phyloP scores from a whole-genome alignment of 1,139 yeast species.

The Candida glucosophila region DNA sequence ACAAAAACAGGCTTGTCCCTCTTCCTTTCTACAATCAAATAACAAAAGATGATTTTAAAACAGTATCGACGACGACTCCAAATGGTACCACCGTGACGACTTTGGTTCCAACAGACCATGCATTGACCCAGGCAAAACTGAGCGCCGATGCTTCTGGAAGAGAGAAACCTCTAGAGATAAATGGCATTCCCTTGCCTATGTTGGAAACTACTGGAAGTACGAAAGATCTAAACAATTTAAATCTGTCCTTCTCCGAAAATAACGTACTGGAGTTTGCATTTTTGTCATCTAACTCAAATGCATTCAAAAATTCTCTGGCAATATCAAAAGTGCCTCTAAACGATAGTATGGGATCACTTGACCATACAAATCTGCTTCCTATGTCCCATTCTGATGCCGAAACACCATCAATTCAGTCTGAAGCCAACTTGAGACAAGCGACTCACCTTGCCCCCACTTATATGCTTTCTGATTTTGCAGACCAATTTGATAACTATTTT shows the following conservation, averaged over 20 bases:
- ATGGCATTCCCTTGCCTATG: slow-evolving; percentile 76
- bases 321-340: not conserved
- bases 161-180: slow-evolving; percentile 55
- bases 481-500: slow-evolving; percentile 49
- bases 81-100: slow-evolving; percentile 90
- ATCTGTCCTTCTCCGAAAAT: too few relatives aligned
- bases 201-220: slow-evolving; percentile 74
- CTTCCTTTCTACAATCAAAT: slow-evolving; percentile 90
- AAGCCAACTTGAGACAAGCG: not conserved
- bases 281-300: not conserved
- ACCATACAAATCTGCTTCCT: not conserved
- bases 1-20: slow-evolving; percentile 44
- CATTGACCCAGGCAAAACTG: slow-evolving; percentile 50
- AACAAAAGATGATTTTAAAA: slow-evolving; percentile 82
- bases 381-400: too few relatives aligned
- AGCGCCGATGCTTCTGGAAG: slow-evolving; percentile 53
- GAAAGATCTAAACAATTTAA: slow-evolving; percentile 16
- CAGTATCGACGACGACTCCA: slow-evolving; percentile 80
- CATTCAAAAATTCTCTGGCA: not conserved
- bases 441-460: not conserved
- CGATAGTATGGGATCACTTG: not conserved
- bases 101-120: slow-evolving; percentile 77
- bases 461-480: slow-evolving; percentile 15
- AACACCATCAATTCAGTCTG: too few relatives aligned
- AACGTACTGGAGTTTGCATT: too few relatives aligned